Evolutionary conservation across 2,329 filamentous ascomycete genomes (phyloP), one percentile per base, ranked within the genome.

Genomic region (Scortechinia acanthostroma): DNA sequence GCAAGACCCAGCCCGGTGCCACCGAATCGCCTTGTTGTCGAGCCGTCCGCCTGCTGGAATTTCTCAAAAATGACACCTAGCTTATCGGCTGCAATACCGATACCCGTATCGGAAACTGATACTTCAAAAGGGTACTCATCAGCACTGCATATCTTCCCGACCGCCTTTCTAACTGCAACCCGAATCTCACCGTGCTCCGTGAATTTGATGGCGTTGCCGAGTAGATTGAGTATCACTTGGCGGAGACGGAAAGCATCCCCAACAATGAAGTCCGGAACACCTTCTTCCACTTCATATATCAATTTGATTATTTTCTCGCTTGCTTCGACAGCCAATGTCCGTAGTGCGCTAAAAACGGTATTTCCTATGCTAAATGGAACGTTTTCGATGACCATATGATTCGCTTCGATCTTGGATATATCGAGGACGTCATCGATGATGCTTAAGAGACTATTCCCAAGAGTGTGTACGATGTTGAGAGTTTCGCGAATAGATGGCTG

Each of bases 181-280:
- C 91, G 93, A 55, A 98, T 91, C 62, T 95, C 90, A 49, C 93
- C 93, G 56, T 93, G 86, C 64, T 97, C 91, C 2, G 93, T 97
- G 63, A 98, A 98, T 61, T 98, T 98, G 73, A 98, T 96, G 46
- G 93, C 91, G 58, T 98, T 98, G 58, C 93, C 91, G 45, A 97
- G 91, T 46, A 98, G 72, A 65, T 98, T 98, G 46, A 97, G 77
- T 50, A 97, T 96, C 55, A 98, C 95, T 66, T 98, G 93, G 50
- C 91, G 83, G 46, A 97, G 71, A 64, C 93, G 86, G 84, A 96
- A 97, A 1, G 91, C 94, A 62, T 98, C 93, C 49, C 93, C 93
- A 50, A 96, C 84, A 30, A 97, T 90, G 60, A 95, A 91, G 62
- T 97, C 91, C 3, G 91, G 91, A 35, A 97, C 89, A 3, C 88